Base-by-base conservation (phyloP, 768 basidiomycete species). In the Russula ochroleuca region DNA sequence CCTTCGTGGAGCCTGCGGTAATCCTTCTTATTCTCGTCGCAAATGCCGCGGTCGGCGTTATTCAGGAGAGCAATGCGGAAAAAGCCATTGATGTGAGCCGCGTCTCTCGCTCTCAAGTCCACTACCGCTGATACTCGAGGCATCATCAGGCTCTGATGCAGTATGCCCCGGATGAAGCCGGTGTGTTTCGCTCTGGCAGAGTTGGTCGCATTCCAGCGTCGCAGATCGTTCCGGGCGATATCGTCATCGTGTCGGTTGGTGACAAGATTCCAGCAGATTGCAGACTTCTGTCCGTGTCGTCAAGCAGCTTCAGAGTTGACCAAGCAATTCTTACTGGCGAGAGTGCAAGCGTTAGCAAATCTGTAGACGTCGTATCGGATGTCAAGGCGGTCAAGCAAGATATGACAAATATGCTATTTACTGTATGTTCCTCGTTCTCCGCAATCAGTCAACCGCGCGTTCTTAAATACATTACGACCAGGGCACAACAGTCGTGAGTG, bases 261-360 rank as follows among this genome's bases (percentile, higher is more conserved):
- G 92, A 98, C 79, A 94, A 89, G 73, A 84, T 99, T 60, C 95
- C 96, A 25, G 96, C 96, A 9, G 96, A 99, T 78, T 94, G 91
- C 74, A 81, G 95, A 69, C 76, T 99, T 43, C 75, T 98, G 56
- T 90, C 90, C 19, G 84, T 98, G 64, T 88, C 91, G 0, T 96
- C 94, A 21, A 94, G 91, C 65, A 94, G 89, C 73, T 97, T 98
- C 77, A 83, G 94, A 57, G 80, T 98, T 58, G 96, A 98, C 75
- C 96, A 99, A 75, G 95, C 96, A 37, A 91, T 98, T 71, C 82
- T 99, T 57, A 99, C 96, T 2, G 96, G 96, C 28, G 96, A 99
- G 77, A 92, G 90, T 69, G 80, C 80, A 63, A 93, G 91, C 67
- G 95, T 98, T 47, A 84, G 85, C 78, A 99, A 99, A 77, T 83